A percentile compares a stretch with the other conserved stretches of the same genome.
phyloP scores from a whole-genome alignment of 2,329 filamentous ascomycete species.

The Fusarium mangiferae region DNA sequence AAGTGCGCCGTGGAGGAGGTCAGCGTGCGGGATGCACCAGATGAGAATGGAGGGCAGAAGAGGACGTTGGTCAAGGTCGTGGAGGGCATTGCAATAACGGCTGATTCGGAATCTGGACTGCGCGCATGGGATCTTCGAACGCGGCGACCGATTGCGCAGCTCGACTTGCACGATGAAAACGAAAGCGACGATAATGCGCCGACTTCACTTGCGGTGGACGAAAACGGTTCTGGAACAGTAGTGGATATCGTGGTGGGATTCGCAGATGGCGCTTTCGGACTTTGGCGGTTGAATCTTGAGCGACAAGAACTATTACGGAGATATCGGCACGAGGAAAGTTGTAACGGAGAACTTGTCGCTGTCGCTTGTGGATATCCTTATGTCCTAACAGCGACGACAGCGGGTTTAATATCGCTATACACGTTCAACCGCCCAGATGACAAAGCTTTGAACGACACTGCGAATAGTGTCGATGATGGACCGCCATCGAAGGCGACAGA shows the following conservation, averaged over 20 bases:
- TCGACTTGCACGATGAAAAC: conserved; percentile 45
- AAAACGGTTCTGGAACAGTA: conserved; percentile 55
- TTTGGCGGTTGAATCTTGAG: conserved; percentile 70
- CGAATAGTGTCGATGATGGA: not conserved
- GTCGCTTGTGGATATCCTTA: conserved; percentile 81
- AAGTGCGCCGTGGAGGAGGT: conserved; percentile 84
- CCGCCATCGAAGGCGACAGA: not conserved
- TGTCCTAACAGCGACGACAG: conserved; percentile 79
- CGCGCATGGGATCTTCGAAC: conserved; percentile 81
- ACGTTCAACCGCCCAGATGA: conserved; percentile 59
- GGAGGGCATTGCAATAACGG: conserved; percentile 81
- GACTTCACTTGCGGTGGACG: conserved; percentile 74
- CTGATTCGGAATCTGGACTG: conserved; percentile 74
- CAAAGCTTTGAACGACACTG: conserved; percentile 10
- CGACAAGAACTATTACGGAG: conserved; percentile 56
- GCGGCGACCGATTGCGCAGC: conserved; percentile 67
- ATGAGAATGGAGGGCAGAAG: conserved; percentile 47
- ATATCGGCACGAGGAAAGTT: conserved; percentile 71
- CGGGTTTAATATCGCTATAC: conserved; percentile 81
- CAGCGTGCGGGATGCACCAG: conserved; percentile 60
- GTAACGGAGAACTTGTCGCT: conserved; percentile 73
- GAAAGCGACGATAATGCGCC: conserved; percentile 53
- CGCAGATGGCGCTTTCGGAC: conserved; percentile 73
- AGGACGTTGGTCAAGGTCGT: conserved; percentile 82
- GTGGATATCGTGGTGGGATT: conserved; percentile 77